Evolutionary conservation across 768 basidiomycete species (phyloP).

Genomic region (Lactarius evosmus): DNA sequence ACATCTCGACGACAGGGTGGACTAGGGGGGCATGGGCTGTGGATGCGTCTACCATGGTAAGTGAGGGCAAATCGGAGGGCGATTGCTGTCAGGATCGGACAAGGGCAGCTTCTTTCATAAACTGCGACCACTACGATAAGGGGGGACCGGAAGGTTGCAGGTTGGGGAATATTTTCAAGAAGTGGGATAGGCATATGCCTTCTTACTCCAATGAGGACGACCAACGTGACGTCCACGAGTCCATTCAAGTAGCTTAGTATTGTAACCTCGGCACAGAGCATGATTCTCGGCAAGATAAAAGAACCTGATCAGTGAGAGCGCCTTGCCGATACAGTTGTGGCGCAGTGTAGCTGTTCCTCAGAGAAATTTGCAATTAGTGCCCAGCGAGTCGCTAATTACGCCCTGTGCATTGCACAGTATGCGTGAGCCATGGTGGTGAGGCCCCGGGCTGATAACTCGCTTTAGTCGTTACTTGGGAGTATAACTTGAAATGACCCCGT

Average conservation of each 20-base stretch:
- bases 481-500: neutral
- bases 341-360: neutral
- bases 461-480: neutral
- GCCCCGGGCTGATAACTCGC: too few species aligned
- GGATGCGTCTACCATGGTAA: neutral
- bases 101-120: neutral
- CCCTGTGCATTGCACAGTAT: neutral
- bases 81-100: neutral
- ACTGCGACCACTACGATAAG: neutral
- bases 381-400: neutral
- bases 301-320: neutral
- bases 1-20: slow-evolving; percentile 23
- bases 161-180: neutral
- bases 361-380: neutral
- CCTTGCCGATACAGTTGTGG: neutral
- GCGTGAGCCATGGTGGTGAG: neutral
- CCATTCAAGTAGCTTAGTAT: neutral
- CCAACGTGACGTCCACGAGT: neutral
- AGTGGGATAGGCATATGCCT: neutral
- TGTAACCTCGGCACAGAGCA: neutral
- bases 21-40: neutral
- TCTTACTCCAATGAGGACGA: neutral
- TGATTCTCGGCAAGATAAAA: neutral
- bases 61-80: neutral
- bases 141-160: neutral